Evolutionary conservation across 2,329 filamentous ascomycete species (phyloP).

Genomic region (Talaromyces sp.): DNA sequence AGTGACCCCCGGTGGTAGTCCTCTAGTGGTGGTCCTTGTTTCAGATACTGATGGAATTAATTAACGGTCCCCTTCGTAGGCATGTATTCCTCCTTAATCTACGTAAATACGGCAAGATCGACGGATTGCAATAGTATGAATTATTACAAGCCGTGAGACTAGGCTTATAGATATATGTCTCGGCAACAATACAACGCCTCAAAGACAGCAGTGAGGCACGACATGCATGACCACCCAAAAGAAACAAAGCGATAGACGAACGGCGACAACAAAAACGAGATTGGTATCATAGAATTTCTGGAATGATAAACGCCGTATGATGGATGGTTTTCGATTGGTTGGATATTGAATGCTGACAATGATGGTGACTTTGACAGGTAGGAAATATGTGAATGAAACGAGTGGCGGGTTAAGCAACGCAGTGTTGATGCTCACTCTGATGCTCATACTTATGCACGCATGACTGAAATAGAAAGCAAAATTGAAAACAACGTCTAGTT

Average conservation of each 20-base stretch:
- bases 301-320: background rate
- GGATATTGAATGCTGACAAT: background rate
- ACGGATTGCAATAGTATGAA: background rate
- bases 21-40: too few species aligned
- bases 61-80: too few species aligned
- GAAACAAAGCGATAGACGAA: background rate
- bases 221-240: background rate
- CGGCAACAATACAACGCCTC: background rate
- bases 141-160: background rate
- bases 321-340: background rate
- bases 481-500: background rate
- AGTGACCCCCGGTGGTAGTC: too few species aligned
- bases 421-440: background rate
- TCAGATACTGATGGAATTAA: too few species aligned
- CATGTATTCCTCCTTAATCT: background rate
- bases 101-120: background rate
- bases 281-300: conserved; percentile 2
- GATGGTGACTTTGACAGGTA: background rate
- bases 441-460: background rate
- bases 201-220: background rate
- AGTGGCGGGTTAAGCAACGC: background rate
- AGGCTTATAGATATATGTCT: background rate
- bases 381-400: background rate
- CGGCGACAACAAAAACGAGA: background rate
- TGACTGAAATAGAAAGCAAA: background rate